A percentile compares a stretch with the other conserved stretches of the same genome.
These are phyloP conservation scores for Tetratostichococcus sp. DNA, from an alignment of 139 green algal species.

Conservation along the genomic window DNA sequence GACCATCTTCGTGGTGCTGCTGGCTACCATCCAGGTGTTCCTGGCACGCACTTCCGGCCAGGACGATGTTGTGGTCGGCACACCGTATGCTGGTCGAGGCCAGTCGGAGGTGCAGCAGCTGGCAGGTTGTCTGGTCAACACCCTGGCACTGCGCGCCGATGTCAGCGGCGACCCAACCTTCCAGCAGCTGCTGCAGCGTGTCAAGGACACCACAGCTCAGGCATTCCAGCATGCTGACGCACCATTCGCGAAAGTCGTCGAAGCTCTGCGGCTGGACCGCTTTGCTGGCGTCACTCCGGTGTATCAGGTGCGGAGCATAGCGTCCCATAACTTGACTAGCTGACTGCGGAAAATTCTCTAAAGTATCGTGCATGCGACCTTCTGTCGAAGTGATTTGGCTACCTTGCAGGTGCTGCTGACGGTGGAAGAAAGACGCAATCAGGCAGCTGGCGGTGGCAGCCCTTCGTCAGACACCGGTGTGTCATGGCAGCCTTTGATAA, in stretches of 20 bases:
- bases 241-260: neutral
- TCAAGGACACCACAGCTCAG: neutral
- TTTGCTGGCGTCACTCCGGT: neutral
- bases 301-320: neutral
- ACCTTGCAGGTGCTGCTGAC: neutral
- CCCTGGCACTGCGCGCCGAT: neutral
- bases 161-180: neutral
- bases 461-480: neutral
- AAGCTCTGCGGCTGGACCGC: neutral
- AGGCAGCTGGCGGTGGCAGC: neutral
- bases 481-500: neutral
- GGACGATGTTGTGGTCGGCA: neutral
- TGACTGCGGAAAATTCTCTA: neutral
- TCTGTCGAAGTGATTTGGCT: too few species aligned
- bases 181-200: neutral
- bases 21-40: neutral
- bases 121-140: neutral
- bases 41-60: neutral
- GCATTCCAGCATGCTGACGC: slow-evolving; percentile 1
- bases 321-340: neutral
- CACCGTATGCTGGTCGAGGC: slow-evolving; percentile 1
- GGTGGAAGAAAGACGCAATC: neutral
- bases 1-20: slow-evolving; percentile 2
- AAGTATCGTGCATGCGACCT: neutral
- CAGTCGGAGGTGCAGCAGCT: neutral